phyloP scores from a whole-genome alignment of 306 rosid species.

The Cucurbita moschata region DNA sequence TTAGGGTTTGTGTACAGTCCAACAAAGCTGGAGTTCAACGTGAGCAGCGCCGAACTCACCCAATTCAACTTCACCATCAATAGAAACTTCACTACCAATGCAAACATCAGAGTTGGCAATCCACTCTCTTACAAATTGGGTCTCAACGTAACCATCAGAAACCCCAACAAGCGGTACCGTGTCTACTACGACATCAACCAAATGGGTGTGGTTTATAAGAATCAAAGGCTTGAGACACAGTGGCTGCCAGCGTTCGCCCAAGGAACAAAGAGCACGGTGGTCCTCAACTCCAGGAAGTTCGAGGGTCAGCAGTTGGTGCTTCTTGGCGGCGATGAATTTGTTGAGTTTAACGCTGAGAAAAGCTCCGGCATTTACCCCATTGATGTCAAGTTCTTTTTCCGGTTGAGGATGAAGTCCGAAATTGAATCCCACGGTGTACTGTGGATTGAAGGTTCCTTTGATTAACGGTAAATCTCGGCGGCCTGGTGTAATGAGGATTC shows the following conservation, averaged over 20 bases:
- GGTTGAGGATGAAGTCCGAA: slow-evolving; percentile 44
- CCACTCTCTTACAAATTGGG: slow-evolving; percentile 13
- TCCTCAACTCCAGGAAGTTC: not conserved
- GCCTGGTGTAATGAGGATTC: too few relatives aligned
- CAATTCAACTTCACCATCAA: slow-evolving; percentile 9
- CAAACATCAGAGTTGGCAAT: not conserved
- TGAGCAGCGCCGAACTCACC: slow-evolving; percentile 15
- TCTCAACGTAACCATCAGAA: slow-evolving; percentile 5
- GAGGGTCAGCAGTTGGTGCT: not conserved
- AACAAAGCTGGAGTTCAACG: slow-evolving; percentile 10
- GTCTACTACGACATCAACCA: not conserved
- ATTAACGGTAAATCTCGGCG: not conserved
- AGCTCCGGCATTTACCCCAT: slow-evolving; percentile 20
- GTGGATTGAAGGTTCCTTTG: slow-evolving; percentile 48
- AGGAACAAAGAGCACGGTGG: not conserved
- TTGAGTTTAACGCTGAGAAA: slow-evolving; percentile 22
- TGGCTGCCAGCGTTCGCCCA: slow-evolving; percentile 5
- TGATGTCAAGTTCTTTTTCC: slow-evolving; percentile 39
- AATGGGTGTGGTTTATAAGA: not conserved
- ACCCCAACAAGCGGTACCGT: slow-evolving; percentile 9
- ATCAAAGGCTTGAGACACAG: not conserved
- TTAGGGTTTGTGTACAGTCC: slow-evolving; percentile 18
- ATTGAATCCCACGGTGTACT: slow-evolving; percentile 40
- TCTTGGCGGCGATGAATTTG: not conserved
- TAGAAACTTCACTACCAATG: too few relatives aligned